Evolutionary conservation across 768 basidiomycete species (phyloP), one percentile per base, ranked within the genome.

Genomic region (Rossbeevera mucosa): DNA sequence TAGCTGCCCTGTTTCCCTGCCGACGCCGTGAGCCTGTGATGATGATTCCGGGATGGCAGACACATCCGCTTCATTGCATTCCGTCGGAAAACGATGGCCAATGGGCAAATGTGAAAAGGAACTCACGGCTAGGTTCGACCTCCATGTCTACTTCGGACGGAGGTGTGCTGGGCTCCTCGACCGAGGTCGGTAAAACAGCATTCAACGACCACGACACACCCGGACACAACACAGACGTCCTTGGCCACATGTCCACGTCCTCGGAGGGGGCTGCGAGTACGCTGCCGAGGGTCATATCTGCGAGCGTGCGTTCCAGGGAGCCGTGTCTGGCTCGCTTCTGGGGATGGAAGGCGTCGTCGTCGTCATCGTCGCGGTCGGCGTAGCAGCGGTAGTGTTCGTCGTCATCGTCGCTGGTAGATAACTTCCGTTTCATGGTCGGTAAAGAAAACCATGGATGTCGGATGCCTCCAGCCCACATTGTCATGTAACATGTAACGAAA

Each of bases 71-170:
- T 41, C 53, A n/a, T n/a, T 60, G 25, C 6, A 38, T 16, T 36
- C n/a, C n/a, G 48, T 53, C 38, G 28, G n/a, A 24, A 24, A 40
- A 31, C 2, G 31, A 55, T 13, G 44, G 43, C 36, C 24, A 31
- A 44, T 9, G n/a, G 56, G 22, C 56, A 14, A 18, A 36, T 28
- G 29, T 38, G 36, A 18, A 38, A 30, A 47, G 28, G 20, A 43
- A 43, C 61, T 76, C 67, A 89, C 88, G 72, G 63, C 86, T 80
- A 57, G 79, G 82, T 61, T 86, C 86, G 5, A 80, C 76, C 54
- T 80, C 81, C 87, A 90, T 90, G 43, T 75, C 33, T n/a, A 36
- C 4, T 50, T 88, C 86, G 18, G 71, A 76, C 8, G 71, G 59
- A 16, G 59, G 48, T 0, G 69, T 67, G 2, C 56, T 52, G 18